These are phyloP conservation scores for Closterium sp. DNA, from an alignment of 139 green algal genomes.

Conservation along the genomic window DNA sequence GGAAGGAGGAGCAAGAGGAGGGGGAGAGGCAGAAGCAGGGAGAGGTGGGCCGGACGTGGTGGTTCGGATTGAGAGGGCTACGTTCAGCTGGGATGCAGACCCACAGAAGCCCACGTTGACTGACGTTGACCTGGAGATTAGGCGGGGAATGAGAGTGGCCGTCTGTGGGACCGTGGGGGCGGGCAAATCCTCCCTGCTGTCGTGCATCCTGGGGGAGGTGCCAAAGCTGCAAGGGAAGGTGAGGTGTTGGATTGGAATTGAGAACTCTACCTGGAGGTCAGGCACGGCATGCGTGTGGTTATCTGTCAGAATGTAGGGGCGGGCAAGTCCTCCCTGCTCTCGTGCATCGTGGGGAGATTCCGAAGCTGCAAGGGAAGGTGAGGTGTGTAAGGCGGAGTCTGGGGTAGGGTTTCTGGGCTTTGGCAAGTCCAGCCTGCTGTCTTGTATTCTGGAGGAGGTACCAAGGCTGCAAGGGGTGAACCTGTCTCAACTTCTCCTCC, in stretches of 20 bases:
- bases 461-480: slow-evolving; percentile 53
- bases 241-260: too few relatives aligned
- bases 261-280: too few relatives aligned
- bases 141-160: slow-evolving; percentile 43
- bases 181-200: slow-evolving; percentile 52
- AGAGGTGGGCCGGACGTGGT: not conserved
- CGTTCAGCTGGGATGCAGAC: slow-evolving; percentile 14
- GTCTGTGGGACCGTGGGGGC: slow-evolving; percentile 68
- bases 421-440: too few relatives aligned
- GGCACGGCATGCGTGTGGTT: too few relatives aligned
- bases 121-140: slow-evolving; percentile 25
- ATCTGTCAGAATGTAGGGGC: too few relatives aligned
- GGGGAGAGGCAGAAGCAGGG: not conserved
- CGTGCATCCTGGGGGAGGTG: slow-evolving; percentile 43
- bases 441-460: slow-evolving; percentile 47
- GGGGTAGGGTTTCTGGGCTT: too few relatives aligned
- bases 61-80: slow-evolving; percentile 13
- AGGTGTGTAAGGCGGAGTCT: too few relatives aligned
- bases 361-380: too few relatives aligned
- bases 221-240: slow-evolving; percentile 17
- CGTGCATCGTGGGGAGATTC: too few relatives aligned
- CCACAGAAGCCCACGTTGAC: not conserved
- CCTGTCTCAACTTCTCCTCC: slow-evolving; percentile 56
- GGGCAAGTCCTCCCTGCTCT: too few relatives aligned
- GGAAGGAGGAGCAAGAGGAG: not conserved